phyloP scores from a whole-genome alignment of 2,329 filamentous ascomycete genomes.

The Bisporella sp. region DNA sequence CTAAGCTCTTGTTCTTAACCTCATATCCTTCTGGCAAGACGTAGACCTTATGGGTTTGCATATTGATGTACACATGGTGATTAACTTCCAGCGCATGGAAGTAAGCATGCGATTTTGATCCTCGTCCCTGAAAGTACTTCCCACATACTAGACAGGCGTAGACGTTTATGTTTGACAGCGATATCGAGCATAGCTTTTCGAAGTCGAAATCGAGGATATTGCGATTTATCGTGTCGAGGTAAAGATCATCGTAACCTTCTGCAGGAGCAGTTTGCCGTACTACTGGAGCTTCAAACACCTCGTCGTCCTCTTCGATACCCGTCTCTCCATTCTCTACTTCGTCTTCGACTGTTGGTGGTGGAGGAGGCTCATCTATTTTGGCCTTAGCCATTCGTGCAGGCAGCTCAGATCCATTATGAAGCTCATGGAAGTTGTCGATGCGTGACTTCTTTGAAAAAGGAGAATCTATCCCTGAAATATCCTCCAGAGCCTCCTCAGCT shows the following conservation, averaged over 20 bases:
- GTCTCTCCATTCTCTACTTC: constrained; percentile 14
- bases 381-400: constrained; percentile 19
- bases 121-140: constrained; percentile 94
- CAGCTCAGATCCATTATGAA: constrained; percentile 21
- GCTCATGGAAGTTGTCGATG: constrained; percentile 28
- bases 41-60: constrained; percentile 86
- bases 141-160: constrained; percentile 97
- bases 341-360: constrained; percentile 15
- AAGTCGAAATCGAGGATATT: constrained; percentile 96
- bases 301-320: constrained; percentile 26
- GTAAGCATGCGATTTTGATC: constrained; percentile 91
- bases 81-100: constrained; percentile 93
- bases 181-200: constrained; percentile 95
- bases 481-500: constrained; percentile 53
- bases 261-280: constrained; percentile 70
- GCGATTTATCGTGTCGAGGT: constrained; percentile 94
- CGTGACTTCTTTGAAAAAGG: constrained; percentile 54
- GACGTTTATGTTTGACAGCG: constrained; percentile 95
- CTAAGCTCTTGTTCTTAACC: constrained; percentile 86
- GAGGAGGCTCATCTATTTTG: constrained; percentile 11
- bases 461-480: constrained; percentile 45
- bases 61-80: constrained; percentile 98
- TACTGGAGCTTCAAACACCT: constrained; percentile 29
- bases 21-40: constrained; percentile 96
- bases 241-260: constrained; percentile 89